Conservation (phyloP, 1,139 yeast species). For the Blastobotrys petasosporus region DNA sequence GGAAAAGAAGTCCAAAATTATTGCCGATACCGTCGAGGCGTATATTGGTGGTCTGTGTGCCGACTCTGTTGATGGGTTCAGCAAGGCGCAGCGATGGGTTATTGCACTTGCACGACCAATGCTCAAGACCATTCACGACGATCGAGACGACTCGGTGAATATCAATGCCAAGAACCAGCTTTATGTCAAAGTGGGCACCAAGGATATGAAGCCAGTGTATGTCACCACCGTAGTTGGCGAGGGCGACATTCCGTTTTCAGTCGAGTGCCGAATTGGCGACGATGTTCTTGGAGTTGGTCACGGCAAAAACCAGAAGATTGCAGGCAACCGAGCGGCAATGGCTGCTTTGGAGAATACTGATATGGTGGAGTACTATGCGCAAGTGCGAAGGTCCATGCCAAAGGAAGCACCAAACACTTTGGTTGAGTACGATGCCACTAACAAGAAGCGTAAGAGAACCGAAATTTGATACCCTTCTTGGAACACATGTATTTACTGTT, state of each 20-base stretch:
- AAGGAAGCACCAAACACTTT: neutral
- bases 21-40: constrained; percentile 83
- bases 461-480: neutral
- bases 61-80: constrained; percentile 43
- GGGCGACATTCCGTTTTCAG: constrained; percentile 44
- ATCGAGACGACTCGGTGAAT: constrained; percentile 40
- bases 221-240: constrained; percentile 50
- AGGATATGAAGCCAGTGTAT: constrained; percentile 61
- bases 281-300: constrained; percentile 51
- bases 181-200: constrained; percentile 75
- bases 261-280: constrained; percentile 59
- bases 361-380: constrained; percentile 59
- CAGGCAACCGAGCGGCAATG: constrained; percentile 69
- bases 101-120: constrained; percentile 48
- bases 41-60: constrained; percentile 78
- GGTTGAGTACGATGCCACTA: neutral
- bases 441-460: neutral
- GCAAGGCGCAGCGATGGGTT: constrained; percentile 56
- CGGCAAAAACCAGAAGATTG: constrained; percentile 54
- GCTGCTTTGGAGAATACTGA: constrained; percentile 53
- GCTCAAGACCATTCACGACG: constrained; percentile 35
- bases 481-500: neutral
- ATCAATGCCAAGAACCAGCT: constrained; percentile 66
- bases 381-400: constrained; percentile 56
- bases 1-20: constrained; percentile 40